Conservation (phyloP, 1,284 basidiomycete species). For the Sanghuangporus baumii region DNA sequence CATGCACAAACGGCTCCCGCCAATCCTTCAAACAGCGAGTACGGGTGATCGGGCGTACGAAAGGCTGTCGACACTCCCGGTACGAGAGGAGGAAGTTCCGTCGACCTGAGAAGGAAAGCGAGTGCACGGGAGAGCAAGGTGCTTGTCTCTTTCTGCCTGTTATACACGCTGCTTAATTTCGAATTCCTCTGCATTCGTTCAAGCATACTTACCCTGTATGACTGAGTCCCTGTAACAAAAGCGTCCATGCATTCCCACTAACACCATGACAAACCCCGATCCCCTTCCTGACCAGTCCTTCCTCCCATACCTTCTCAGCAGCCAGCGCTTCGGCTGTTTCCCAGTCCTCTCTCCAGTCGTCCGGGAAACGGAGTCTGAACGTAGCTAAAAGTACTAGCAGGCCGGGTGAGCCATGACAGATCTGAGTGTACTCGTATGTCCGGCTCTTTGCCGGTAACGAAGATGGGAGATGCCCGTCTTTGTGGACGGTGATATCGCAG, state of each 20-base stretch:
- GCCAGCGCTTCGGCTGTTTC: slow-evolving; percentile 7
- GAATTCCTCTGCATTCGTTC: background rate
- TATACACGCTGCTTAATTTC: background rate
- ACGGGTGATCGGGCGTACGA: slow-evolving; percentile 12
- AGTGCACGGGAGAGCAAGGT: slow-evolving; percentile 4
- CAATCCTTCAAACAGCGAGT: slow-evolving; percentile 13
- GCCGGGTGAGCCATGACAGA: slow-evolving; percentile 13
- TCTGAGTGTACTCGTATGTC: slow-evolving; percentile 4
- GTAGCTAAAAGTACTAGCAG: slow-evolving; percentile 10
- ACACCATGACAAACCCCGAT: slow-evolving; percentile 12
- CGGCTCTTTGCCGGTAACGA: slow-evolving; percentile 7
- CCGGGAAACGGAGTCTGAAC: background rate
- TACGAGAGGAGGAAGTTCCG: slow-evolving; percentile 2
- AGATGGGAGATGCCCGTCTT: slow-evolving; percentile 15
- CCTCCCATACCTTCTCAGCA: slow-evolving; percentile 6
- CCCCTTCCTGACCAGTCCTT: slow-evolving; percentile 11
- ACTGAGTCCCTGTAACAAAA: background rate
- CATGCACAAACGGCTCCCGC: slow-evolving; percentile 15
- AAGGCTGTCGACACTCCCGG: background rate
- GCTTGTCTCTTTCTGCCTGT: background rate
- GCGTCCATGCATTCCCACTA: slow-evolving; percentile 12
- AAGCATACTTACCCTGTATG: slow-evolving; percentile 1
- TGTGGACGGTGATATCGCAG: background rate
- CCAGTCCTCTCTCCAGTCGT: slow-evolving; percentile 5
- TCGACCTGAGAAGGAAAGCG: slow-evolving; percentile 9